Evolutionary conservation across 2,329 filamentous ascomycete species (phyloP), one percentile per base, ranked within the genome.

Genomic region (Myriosclerotinia curreyana): DNA sequence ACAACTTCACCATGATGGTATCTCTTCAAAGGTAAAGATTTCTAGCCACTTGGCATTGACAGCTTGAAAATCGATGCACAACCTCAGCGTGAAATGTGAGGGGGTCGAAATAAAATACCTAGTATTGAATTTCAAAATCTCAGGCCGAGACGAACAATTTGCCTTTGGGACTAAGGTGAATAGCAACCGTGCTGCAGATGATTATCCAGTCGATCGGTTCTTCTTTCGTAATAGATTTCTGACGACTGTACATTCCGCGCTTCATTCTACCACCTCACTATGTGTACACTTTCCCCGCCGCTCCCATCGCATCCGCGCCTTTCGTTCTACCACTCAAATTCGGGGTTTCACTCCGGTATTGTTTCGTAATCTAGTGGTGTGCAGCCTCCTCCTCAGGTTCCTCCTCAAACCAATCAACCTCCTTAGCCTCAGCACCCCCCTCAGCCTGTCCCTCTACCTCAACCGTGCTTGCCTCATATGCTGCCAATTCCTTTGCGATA

Each of bases 381-480:
- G 65, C 68, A 14, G 62, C 66, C 64, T 87, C 82, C 71, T 84
- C 85, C 75, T 76, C 74, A 49, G 70, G 71, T 82, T 93, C 88
- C 77, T 92, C 88, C 78, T 93, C 92, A 73, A 96, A 90, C 91
- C 92, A 97, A 80, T 88, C 80, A 73, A 83, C 80, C 66, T 84
- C 77, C 66, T 67, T 80, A 64, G 84, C 81, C 70, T 82, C 81
- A 77, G 86, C 83, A 69, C 83, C 83, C 66, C 80, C 78, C 71
- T 83, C 81, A 71, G 90, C 86, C 79, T 91, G 86, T 71, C 94
- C 94, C 83, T 98, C 94, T 70, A 98, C 88, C 80, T 99, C 95
- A 72, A 97, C 93, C 73, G 88, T 85, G 84, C 96, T 92, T 77
- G 81, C 85, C 86, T 98, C 94, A 85, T 99, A 99, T 77, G 92